Conservation (phyloP, 2,329 filamentous ascomycete genomes). For the Ophiocordyceps unilateralis region DNA sequence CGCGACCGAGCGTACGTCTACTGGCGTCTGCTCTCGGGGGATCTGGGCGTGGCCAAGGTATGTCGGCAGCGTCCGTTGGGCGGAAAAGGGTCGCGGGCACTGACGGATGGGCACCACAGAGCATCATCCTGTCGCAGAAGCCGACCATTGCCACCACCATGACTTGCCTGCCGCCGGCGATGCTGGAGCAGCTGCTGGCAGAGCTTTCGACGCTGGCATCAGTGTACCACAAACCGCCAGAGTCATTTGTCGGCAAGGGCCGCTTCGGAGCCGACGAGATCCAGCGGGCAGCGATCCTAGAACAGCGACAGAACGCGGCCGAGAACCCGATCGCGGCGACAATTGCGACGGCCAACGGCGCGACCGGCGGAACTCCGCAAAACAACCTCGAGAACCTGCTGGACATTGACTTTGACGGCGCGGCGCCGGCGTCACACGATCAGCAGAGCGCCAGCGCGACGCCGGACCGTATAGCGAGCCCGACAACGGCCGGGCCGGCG, state of each 20-base stretch:
- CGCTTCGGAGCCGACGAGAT: slow-evolving; percentile 74
- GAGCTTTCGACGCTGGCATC: slow-evolving; percentile 92
- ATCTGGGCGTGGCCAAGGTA: slow-evolving; percentile 61
- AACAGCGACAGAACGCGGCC: slow-evolving; percentile 44
- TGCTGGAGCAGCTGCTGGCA: slow-evolving; percentile 91
- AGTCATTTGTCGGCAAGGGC: slow-evolving; percentile 87
- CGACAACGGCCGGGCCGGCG: not conserved
- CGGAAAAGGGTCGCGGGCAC: not conserved
- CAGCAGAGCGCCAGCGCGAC: slow-evolving; percentile 37
- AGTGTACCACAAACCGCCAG: slow-evolving; percentile 93
- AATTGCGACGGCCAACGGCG: slow-evolving; percentile 63
- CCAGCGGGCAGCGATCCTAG: slow-evolving; percentile 69
- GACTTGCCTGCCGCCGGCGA: slow-evolving; percentile 79
- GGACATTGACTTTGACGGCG: slow-evolving; percentile 91
- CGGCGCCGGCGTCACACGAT: slow-evolving; percentile 74
- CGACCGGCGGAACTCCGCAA: slow-evolving; percentile 34
- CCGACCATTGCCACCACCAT: slow-evolving; percentile 91
- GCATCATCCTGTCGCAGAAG: slow-evolving; percentile 93
- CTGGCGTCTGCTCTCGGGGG: slow-evolving; percentile 87
- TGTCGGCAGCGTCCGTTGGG: not conserved
- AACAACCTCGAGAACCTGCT: slow-evolving; percentile 86
- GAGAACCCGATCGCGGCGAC: slow-evolving; percentile 15
- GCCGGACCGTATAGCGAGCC: slow-evolving; percentile 38
- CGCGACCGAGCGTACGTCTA: slow-evolving; percentile 98
- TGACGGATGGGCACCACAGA: slow-evolving; percentile 47